Evolutionary conservation across 257 asterid genomes (phyloP), one percentile per base, ranked within the genome.

Genomic region (Craterostigma plantagineum): DNA sequence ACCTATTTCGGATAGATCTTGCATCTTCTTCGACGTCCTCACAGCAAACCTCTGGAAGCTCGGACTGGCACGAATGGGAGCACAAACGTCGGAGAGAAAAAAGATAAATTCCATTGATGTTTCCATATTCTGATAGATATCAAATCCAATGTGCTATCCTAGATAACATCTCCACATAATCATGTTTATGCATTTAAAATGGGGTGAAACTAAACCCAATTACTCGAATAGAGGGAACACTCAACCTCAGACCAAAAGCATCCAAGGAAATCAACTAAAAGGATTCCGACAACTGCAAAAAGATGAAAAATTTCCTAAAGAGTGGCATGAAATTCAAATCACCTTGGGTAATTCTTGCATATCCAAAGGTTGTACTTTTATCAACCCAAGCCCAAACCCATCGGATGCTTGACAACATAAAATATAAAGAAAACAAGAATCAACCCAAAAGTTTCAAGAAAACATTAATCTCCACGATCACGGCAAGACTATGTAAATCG

Each of bases 41-140:
- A 84, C 93, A 0, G 96, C 96, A 59, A 84, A 84, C 55, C 91
- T 71, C 73, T 80, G 94, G 61, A 81, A 77, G 39, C 49, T 51
- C 27, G 68, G 76, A 57, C 92, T 86, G 65, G 13, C 42, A 18
- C 43, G n/a, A 53, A 30, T 34, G 48, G 13, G 14, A 34, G 11
- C 39, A 4, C 3, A 35, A 40, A 52, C 35, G 11, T 2, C 12
- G 46, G 7, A 34, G 7, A 11, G 11, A 6, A 34, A 34, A 6
- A 6, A 7, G 37, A 34, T 34, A 11, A n/a, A n/a, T n/a, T 6
- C 37, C 37, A 11, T 34, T 11, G 7, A 7, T 34, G n/a, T n/a
- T n/a, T n/a, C n/a, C n/a, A n/a, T n/a, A n/a, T n/a, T n/a, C n/a
- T n/a, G n/a, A n/a, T n/a, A n/a, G 6, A 23, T 23, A 23, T 36